Percentiles rank a stretch among this genome's conserved stretches.
Conservation (phyloP, 441 rosid genomes). For the Pelargonium cotyledonis region DNA sequence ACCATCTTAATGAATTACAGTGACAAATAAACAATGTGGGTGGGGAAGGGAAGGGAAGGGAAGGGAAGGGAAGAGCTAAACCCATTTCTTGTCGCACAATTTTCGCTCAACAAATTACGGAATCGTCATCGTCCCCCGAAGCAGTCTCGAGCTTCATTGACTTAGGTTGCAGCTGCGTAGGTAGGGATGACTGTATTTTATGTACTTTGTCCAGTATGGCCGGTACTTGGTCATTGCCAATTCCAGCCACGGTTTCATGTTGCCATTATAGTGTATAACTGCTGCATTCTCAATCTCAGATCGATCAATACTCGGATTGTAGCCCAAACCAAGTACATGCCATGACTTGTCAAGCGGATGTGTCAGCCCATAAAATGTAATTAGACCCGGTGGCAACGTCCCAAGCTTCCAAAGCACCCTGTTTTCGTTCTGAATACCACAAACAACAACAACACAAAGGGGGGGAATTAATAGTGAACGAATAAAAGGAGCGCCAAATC, state of each 20-base stretch:
- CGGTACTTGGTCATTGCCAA: slow-evolving; percentile 85
- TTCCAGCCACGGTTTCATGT: slow-evolving; percentile 96
- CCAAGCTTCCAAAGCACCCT: slow-evolving; percentile 60
- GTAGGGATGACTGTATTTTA: slow-evolving; percentile 79
- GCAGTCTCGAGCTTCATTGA: slow-evolving; percentile 33
- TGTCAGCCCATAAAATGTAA: slow-evolving; percentile 71
- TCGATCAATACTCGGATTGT: slow-evolving; percentile 71
- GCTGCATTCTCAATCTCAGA: slow-evolving; percentile 74
- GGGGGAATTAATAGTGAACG: too few relatives aligned
- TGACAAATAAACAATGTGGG: slow-evolving; percentile 33
- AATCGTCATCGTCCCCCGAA: neutral
- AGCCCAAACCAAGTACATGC: slow-evolving; percentile 87
- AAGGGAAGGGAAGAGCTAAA: slow-evolving; percentile 23
- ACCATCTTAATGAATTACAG: slow-evolving; percentile 36
- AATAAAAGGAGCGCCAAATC: too few relatives aligned
- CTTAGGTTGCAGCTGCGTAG: slow-evolving; percentile 67
- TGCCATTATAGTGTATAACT: slow-evolving; percentile 81
- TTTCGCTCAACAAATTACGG: neutral
- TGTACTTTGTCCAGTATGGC: slow-evolving; percentile 75
- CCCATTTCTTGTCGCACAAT: slow-evolving; percentile 14
- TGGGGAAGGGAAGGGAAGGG: slow-evolving; percentile 19
- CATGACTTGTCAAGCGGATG: slow-evolving; percentile 79
- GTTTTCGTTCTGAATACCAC: slow-evolving; percentile 54
- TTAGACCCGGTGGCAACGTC: slow-evolving; percentile 71
- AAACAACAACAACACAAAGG: slow-evolving; percentile 26